Evolutionary conservation across 345 rosid genomes (phyloP), one percentile per base, ranked within the genome.

Genomic region (Chamaenerion angustifolium): DNA sequence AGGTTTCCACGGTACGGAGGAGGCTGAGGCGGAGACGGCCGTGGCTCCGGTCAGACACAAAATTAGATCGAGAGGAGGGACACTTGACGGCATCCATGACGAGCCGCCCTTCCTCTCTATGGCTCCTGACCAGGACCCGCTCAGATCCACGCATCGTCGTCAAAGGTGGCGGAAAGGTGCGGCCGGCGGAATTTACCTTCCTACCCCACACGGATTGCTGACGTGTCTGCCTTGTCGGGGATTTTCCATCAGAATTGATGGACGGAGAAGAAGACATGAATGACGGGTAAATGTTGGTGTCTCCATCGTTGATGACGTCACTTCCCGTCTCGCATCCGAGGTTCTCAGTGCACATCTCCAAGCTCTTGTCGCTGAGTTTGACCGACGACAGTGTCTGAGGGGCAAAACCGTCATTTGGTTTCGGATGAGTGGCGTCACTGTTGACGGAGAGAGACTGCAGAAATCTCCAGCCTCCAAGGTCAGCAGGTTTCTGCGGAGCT

Each of bases 291-390:
- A 75, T 64, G 42, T 66, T 51, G 56, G 10, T 17, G 50, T 55
- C 58, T 31, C 57, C 66, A 8, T 68, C 70, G 11, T 49, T 54
- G 25, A 31, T 31, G 8, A 75, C 57, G 45, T 80, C 83, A 51
- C 75, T 77, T 5, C 97, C 93, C 0, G 84, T 85, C 66, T 89
- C 97, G 45, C 74, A 76, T 1, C 97, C 97, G n/a, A 89, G 71
- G 58, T 72, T 83, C 64, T 89, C 95, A 4, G 97, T 89, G 62
- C 95, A 89, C 44, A 89, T 51, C 62, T 81, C 78, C 75, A 89
- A 55, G 75, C 97, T 85, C 72, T 66, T 75, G 40, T 76, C 71
- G 46, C 90, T 82, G 2, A 89, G 83, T 18, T 63, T 56, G 13
- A 78, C 73, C 13, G 65, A 45, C 40, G 86, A 73, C 15, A 73